phyloP scores from a whole-genome alignment of 192 early-diverging fungal species.

The Gamsiella multidivaricata region DNA sequence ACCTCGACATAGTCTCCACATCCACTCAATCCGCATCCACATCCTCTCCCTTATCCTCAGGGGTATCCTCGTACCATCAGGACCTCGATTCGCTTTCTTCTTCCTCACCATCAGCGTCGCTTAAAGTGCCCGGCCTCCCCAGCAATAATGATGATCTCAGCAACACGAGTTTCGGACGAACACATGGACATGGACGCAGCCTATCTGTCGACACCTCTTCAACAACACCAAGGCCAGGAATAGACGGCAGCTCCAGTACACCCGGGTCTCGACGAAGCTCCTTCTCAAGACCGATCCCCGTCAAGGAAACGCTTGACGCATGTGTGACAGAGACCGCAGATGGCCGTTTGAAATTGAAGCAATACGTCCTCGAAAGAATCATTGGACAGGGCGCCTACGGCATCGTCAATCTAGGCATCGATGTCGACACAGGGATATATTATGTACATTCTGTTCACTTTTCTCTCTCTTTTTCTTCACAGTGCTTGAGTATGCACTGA shows the following conservation, averaged over 20 bases:
- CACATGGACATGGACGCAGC: background rate
- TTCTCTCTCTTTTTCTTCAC: background rate
- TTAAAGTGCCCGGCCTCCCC: too few relatives aligned
- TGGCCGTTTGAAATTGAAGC: constrained; percentile 80
- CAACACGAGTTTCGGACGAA: too few relatives aligned
- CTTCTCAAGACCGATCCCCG: constrained; percentile 14
- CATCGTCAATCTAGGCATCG: constrained; percentile 82
- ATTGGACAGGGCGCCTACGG: constrained; percentile 94
- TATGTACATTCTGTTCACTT: constrained; percentile 62
- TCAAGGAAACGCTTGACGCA: constrained; percentile 62
- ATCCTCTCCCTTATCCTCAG: background rate
- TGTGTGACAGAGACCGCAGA: constrained; percentile 72
- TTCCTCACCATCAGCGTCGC: too few relatives aligned
- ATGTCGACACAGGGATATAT: constrained; percentile 60
- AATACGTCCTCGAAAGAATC: constrained; percentile 80
- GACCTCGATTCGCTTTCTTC: too few relatives aligned
- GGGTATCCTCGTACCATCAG: too few relatives aligned
- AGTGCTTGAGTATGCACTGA: background rate
- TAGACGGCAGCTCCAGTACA: background rate
- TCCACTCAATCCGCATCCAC: background rate
- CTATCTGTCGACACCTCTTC: too few relatives aligned
- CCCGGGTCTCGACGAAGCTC: constrained; percentile 24
- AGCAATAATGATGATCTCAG: too few relatives aligned
- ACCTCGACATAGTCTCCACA: background rate
- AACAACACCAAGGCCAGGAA: background rate